phyloP scores from a whole-genome alignment of 129 eudicot genomes.

The Scalesia atractyloides region DNA sequence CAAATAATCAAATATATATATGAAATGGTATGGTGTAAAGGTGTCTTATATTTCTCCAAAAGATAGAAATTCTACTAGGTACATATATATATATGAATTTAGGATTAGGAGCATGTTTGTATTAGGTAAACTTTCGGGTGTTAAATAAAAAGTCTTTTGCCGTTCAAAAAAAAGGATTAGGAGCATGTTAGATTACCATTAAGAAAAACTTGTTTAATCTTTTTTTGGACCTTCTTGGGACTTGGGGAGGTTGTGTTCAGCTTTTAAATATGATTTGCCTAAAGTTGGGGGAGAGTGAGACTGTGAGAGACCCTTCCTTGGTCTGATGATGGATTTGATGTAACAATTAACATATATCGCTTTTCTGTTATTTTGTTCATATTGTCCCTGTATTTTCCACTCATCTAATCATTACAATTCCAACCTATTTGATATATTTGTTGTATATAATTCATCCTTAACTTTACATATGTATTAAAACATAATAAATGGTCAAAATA shows the following conservation, averaged over 20 bases:
- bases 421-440: neutral
- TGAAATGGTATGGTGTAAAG: too few species aligned
- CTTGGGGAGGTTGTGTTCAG: conserved; percentile 21
- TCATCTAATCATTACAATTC: neutral
- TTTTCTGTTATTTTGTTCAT: neutral
- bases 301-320: conserved; percentile 35
- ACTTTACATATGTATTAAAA: neutral
- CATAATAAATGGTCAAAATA: too few species aligned
- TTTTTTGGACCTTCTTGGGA: conserved; percentile 14
- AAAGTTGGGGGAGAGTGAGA: conserved; percentile 11
- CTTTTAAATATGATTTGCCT: conserved; percentile 25
- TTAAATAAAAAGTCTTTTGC: too few species aligned
- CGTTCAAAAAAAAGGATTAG: too few species aligned
- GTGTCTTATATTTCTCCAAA: too few species aligned
- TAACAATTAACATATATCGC: conserved; percentile 8
- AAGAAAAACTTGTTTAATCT: neutral
- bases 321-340: conserved; percentile 40
- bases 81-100: too few species aligned
- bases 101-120: too few species aligned
- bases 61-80: too few species aligned
- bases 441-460: neutral
- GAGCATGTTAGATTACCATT: too few species aligned
- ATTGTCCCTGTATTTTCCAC: neutral
- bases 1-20: too few species aligned
- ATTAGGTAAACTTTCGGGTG: too few species aligned